Conservation (phyloP, 805 yeast species). For the Cyberlindnera xishuangbannaensis region DNA sequence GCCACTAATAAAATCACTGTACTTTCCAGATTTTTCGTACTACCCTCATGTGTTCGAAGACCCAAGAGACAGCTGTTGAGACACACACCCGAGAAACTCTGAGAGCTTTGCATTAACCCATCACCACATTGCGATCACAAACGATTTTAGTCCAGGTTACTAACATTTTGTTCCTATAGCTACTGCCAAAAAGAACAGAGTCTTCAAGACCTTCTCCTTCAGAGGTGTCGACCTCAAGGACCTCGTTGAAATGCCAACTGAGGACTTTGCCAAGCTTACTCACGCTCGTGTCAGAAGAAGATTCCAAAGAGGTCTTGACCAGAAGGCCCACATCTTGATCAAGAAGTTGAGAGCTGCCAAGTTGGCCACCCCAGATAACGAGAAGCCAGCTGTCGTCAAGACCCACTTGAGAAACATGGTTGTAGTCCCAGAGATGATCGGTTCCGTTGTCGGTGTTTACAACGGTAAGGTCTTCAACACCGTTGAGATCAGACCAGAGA, state of each 20-base stretch:
- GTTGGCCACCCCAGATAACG: conserved; percentile 81
- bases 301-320: conserved; percentile 94
- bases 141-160: too few species aligned
- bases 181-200: conserved; percentile 74
- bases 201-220: conserved; percentile 94
- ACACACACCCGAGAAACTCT: too few species aligned
- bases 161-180: too few species aligned
- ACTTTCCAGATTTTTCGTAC: too few species aligned
- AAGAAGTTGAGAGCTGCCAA: conserved; percentile 98
- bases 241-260: conserved; percentile 88
- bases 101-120: too few species aligned
- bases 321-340: conserved; percentile 93
- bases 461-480: conserved; percentile 99
- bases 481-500: conserved; percentile 98
- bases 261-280: conserved; percentile 94
- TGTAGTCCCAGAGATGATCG: conserved; percentile 99
- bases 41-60: too few species aligned
- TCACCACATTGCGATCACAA: too few species aligned
- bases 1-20: too few species aligned
- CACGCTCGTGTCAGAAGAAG: conserved; percentile 99
- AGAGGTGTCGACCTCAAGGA: conserved; percentile 97
- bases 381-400: conserved; percentile 97
- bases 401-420: conserved; percentile 99
- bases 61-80: too few species aligned
- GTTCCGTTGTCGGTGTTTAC: conserved; percentile 98